phyloP scores from a whole-genome alignment of 169 alveolate species.

The Amoebophrya sp. region DNA sequence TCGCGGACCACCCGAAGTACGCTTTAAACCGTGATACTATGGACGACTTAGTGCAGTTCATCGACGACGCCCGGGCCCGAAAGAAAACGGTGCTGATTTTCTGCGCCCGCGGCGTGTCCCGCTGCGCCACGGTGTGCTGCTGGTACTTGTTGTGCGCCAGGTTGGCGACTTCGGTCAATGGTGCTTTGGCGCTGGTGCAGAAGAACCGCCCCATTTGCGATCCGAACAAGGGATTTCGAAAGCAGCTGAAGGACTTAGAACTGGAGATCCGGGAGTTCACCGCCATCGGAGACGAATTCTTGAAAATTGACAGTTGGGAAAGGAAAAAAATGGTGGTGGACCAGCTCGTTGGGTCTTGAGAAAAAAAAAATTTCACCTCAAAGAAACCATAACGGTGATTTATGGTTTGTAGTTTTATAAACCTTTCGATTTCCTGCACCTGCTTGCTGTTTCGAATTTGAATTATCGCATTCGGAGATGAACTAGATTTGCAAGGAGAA shows the following conservation, averaged over 20 bases:
- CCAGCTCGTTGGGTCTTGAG: too few species aligned
- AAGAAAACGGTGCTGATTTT: background rate
- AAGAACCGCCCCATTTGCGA: background rate
- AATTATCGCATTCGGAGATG: too few species aligned
- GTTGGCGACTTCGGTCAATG: background rate
- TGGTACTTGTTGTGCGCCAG: background rate
- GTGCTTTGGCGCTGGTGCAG: background rate
- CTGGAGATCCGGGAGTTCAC: background rate
- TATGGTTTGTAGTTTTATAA: too few species aligned
- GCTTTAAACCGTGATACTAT: background rate
- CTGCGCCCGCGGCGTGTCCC: background rate
- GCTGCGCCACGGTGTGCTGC: slow-evolving; percentile 22
- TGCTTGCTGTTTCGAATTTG: too few species aligned
- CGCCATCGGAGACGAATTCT: background rate
- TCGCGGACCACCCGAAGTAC: background rate
- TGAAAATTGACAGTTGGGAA: too few species aligned
- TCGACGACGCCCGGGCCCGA: background rate
- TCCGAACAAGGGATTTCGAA: slow-evolving; percentile 7
- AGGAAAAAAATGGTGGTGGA: too few species aligned
- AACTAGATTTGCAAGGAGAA: too few species aligned
- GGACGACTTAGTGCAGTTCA: background rate
- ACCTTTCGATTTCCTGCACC: too few species aligned
- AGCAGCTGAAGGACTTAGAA: slow-evolving; percentile 6
- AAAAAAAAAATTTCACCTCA: too few species aligned
- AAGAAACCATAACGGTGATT: too few species aligned